A percentile compares a stretch with the other conserved stretches of the same genome.
Conservation (phyloP, 768 basidiomycete genomes). For the Phlebiopsis gigantea region DNA sequence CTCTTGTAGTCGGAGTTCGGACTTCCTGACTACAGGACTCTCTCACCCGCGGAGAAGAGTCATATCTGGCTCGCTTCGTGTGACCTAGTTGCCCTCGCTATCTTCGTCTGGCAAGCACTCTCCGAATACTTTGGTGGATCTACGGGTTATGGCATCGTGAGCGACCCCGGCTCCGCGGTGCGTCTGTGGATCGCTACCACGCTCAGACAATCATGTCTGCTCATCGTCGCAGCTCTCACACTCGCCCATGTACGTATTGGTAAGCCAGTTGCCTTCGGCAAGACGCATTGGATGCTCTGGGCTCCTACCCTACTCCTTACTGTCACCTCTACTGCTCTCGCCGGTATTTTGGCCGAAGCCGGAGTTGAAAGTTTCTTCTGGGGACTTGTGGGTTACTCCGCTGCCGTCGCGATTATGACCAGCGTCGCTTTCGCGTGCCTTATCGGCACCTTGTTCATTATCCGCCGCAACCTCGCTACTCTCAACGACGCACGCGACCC, state of each 20-base stretch:
- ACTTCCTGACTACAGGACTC: slow-evolving; percentile 59
- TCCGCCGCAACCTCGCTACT: slow-evolving; percentile 59
- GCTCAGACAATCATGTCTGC: slow-evolving; percentile 61
- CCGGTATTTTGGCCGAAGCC: slow-evolving; percentile 51
- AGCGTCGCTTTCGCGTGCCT: slow-evolving; percentile 53
- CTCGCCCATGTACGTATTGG: slow-evolving; percentile 69
- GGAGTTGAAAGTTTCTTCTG: slow-evolving; percentile 51
- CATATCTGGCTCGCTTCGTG: slow-evolving; percentile 70
- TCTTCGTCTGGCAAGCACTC: slow-evolving; percentile 66
- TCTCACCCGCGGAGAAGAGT: slow-evolving; percentile 64
- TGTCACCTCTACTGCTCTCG: slow-evolving; percentile 51
- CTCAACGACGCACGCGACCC: slow-evolving; percentile 45
- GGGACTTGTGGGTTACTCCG: slow-evolving; percentile 56
- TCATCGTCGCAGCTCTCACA: slow-evolving; percentile 54
- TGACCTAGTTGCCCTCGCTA: slow-evolving; percentile 54
- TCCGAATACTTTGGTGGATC: slow-evolving; percentile 45
- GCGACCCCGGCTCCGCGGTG: slow-evolving; percentile 47
- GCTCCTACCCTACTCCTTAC: slow-evolving; percentile 53
- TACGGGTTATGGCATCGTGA: slow-evolving; percentile 36
- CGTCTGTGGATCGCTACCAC: slow-evolving; percentile 69
- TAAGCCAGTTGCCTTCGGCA: slow-evolving; percentile 62
- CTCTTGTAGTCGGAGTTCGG: slow-evolving; percentile 65
- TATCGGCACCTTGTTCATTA: slow-evolving; percentile 55
- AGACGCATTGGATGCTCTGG: slow-evolving; percentile 73
- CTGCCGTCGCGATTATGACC: slow-evolving; percentile 45